Conservation (phyloP, 257 asterid species). For the Thymus quinquecostatus region DNA sequence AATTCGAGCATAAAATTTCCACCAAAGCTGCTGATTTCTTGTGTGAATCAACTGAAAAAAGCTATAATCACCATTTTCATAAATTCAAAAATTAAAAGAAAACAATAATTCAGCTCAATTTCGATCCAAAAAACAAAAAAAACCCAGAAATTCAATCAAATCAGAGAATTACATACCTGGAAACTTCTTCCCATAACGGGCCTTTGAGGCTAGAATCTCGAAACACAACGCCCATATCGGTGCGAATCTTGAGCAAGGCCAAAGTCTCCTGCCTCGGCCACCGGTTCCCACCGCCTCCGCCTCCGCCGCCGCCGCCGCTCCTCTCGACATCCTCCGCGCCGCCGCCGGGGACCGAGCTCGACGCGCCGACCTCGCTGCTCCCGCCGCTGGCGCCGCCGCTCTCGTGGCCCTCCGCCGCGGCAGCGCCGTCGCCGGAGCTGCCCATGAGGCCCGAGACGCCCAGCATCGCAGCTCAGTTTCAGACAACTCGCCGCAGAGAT, state of each 20-base stretch:
- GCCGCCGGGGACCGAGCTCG: conserved; percentile 36
- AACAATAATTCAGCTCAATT: conserved; percentile 39
- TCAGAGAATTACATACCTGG: conserved; percentile 49
- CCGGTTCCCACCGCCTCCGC: conserved; percentile 67
- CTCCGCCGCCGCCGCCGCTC: conserved; percentile 41
- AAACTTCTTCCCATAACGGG: conserved; percentile 95
- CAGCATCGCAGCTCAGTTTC: conserved; percentile 40
- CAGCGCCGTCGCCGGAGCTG: conserved; percentile 44
- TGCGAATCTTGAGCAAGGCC: conserved; percentile 76
- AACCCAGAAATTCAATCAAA: not conserved
- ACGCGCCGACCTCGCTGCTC: conserved; percentile 60
- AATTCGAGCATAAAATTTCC: conserved; percentile 49
- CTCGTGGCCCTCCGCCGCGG: conserved; percentile 44
- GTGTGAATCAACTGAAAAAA: conserved; percentile 48
- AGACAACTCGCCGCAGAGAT: conserved; percentile 20
- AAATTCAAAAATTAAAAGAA: not conserved
- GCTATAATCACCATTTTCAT: conserved; percentile 33
- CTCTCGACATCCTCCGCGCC: conserved; percentile 42
- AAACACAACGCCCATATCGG: conserved; percentile 83
- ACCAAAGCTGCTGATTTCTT: conserved; percentile 56
- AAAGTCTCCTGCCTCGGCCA: conserved; percentile 97
- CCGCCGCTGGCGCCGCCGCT: conserved; percentile 75
- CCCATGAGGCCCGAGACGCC: conserved; percentile 58
- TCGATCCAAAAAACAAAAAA: conserved; percentile 39
- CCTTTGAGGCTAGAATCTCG: conserved; percentile 89